phyloP scores from a whole-genome alignment of 1,284 basidiomycete species.

The Cronartium quercuum region DNA sequence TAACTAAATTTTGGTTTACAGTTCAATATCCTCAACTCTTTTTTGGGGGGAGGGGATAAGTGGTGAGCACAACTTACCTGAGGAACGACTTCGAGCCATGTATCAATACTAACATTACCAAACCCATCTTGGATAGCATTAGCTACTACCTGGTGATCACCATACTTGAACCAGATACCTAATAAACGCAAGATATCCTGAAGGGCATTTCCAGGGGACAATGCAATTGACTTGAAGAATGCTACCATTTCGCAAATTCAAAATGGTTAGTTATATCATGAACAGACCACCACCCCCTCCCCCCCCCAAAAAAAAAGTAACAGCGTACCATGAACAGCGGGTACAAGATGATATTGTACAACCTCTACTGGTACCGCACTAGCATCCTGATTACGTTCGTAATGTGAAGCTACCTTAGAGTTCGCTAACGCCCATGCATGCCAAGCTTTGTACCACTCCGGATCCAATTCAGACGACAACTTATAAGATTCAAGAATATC shows the following conservation, averaged over 20 bases:
- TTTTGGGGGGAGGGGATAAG: neutral
- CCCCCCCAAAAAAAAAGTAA: neutral
- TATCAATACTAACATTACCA: slow-evolving; percentile 84
- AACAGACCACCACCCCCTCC: neutral
- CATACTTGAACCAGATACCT: slow-evolving; percentile 98
- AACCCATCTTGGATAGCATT: slow-evolving; percentile 85
- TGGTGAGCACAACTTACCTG: slow-evolving; percentile 57
- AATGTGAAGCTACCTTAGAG: slow-evolving; percentile 82
- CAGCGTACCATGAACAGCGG: slow-evolving; percentile 74
- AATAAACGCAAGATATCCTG: slow-evolving; percentile 91
- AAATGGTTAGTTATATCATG: slow-evolving; percentile 1
- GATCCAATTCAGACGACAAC: slow-evolving; percentile 84
- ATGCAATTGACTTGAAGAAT: slow-evolving; percentile 90
- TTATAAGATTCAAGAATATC: slow-evolving; percentile 79
- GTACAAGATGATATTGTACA: slow-evolving; percentile 80
- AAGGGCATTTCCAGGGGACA: slow-evolving; percentile 81
- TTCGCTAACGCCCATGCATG: slow-evolving; percentile 97
- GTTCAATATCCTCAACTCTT: slow-evolving; percentile 1
- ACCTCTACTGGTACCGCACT: slow-evolving; percentile 63
- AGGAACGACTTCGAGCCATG: slow-evolving; percentile 97
- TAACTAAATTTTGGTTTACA: slow-evolving; percentile 57
- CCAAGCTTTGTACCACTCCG: slow-evolving; percentile 97
- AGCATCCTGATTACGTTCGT: slow-evolving; percentile 62
- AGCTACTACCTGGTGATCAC: slow-evolving; percentile 82
- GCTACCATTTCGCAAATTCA: slow-evolving; percentile 53